These are phyloP conservation scores for Gnaphalium uliginosum DNA, from an alignment of 129 eudicot genomes.

Conservation along the genomic window DNA sequence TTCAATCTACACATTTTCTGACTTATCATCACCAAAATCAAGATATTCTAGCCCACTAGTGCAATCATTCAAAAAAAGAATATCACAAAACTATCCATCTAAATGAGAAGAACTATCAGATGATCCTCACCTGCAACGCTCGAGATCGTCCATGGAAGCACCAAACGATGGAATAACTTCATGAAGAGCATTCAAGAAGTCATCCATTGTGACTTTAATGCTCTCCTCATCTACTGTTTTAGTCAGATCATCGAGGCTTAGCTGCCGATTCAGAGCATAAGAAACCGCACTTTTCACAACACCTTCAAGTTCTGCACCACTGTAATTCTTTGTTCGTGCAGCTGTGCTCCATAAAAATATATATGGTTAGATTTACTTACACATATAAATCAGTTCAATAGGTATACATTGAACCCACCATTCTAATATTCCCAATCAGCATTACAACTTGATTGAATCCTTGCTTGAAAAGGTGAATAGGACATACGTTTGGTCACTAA, in stretches of 20 bases:
- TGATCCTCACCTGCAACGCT: conserved; percentile 82
- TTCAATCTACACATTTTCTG: background rate
- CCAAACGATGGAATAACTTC: conserved; percentile 95
- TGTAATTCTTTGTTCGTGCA: conserved; percentile 95
- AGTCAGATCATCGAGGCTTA: conserved; percentile 84
- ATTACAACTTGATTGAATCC: background rate
- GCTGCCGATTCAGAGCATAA: conserved; percentile 86
- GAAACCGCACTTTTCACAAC: conserved; percentile 99
- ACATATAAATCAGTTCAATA: background rate
- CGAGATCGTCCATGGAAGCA: conserved; percentile 90
- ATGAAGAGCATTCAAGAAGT: conserved; percentile 78
- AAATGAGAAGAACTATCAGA: background rate
- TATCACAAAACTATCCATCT: background rate
- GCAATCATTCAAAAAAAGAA: background rate
- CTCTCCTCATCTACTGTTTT: conserved; percentile 89
- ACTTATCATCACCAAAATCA: background rate
- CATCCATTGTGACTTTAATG: conserved; percentile 95
- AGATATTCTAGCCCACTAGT: background rate
- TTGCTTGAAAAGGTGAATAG: background rate
- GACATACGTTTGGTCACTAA: background rate
- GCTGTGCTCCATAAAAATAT: conserved; percentile 49
- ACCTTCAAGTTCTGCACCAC: conserved; percentile 99
- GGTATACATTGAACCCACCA: background rate
- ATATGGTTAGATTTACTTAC: conserved; percentile 5
- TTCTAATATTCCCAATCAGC: background rate